phyloP scores from a whole-genome alignment of 2,329 filamentous ascomycete species.

The Botrytis medusae region DNA sequence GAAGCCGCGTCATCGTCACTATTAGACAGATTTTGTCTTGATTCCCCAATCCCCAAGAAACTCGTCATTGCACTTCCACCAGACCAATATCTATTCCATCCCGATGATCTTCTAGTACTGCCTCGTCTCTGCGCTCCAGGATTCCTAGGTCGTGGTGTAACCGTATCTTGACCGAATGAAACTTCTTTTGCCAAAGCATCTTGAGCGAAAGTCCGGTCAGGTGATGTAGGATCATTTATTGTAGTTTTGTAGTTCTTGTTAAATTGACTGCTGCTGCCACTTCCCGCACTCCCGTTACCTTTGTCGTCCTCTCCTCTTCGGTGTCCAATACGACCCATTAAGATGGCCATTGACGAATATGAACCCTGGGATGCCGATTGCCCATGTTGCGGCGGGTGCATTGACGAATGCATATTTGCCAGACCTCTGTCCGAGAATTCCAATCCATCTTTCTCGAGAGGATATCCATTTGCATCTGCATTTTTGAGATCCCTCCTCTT shows the following conservation, averaged over 20 bases:
- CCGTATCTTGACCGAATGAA: slow-evolving; percentile 40
- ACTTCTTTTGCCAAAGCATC: slow-evolving; percentile 24
- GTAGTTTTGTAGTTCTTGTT: slow-evolving; percentile 61
- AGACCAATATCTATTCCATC: slow-evolving; percentile 78
- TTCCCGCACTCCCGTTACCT: slow-evolving; percentile 58
- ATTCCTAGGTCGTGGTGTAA: slow-evolving; percentile 27
- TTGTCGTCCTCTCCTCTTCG: slow-evolving; percentile 45
- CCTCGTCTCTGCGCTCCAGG: slow-evolving; percentile 30
- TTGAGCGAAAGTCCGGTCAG: slow-evolving; percentile 37
- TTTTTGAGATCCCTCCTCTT: slow-evolving; percentile 55
- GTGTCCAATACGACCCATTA: slow-evolving; percentile 61
- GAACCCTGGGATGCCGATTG: slow-evolving; percentile 55
- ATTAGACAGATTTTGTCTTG: slow-evolving; percentile 43
- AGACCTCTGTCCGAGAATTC: slow-evolving; percentile 48
- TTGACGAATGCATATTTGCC: slow-evolving; percentile 41
- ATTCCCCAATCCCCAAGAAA: slow-evolving; percentile 58
- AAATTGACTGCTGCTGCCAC: slow-evolving; percentile 56
- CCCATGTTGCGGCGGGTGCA: slow-evolving; percentile 46
- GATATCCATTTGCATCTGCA: slow-evolving; percentile 46
- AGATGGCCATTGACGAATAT: slow-evolving; percentile 62
- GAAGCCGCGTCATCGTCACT: slow-evolving; percentile 53
- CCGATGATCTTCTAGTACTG: slow-evolving; percentile 62
- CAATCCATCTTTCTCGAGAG: slow-evolving; percentile 59
- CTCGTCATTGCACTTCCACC: slow-evolving; percentile 65
- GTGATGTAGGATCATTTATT: slow-evolving; percentile 62